Evolutionary conservation across 495 filamentous ascomycete species (phyloP).

Genomic region (Talaromyces adpressus): DNA sequence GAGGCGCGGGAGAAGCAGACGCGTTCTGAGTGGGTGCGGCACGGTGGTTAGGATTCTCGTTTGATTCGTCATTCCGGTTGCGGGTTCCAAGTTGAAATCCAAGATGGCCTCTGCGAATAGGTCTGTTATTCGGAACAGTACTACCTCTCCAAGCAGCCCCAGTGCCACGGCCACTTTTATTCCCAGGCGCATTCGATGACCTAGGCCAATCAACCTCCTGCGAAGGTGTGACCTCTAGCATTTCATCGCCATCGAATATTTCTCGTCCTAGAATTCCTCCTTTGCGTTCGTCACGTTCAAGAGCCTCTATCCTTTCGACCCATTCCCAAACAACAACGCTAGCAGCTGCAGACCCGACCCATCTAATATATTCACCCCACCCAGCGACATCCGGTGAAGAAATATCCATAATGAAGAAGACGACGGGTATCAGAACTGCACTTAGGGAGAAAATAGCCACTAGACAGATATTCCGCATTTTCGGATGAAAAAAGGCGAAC

Average conservation of each 20-base stretch:
- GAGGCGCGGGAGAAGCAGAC: constrained; percentile 51
- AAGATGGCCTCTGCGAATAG: constrained; percentile 27
- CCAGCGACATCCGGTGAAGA: constrained; percentile 78
- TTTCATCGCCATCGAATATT: constrained; percentile 95
- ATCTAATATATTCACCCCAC: constrained; percentile 96
- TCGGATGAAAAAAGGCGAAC: constrained; percentile 87
- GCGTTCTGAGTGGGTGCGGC: constrained; percentile 14
- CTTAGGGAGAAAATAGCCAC: constrained; percentile 74
- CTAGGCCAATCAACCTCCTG: constrained; percentile 50
- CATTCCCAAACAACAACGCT: constrained; percentile 99
- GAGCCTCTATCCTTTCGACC: constrained; percentile 96
- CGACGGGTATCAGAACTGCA: constrained; percentile 79
- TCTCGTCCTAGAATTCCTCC: constrained; percentile 92
- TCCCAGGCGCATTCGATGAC: constrained; percentile 20
- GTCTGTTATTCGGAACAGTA: constrained; percentile 32
- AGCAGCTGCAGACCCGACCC: constrained; percentile 93
- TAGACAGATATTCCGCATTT: constrained; percentile 87
- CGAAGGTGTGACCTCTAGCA: constrained; percentile 69
- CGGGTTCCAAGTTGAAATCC: constrained; percentile 19
- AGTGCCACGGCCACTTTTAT: constrained; percentile 31
- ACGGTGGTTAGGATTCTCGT: constrained; percentile 9
- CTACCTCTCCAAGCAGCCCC: constrained; percentile 37
- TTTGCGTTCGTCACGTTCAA: constrained; percentile 93
- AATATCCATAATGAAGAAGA: constrained; percentile 95
- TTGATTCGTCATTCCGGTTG: constrained; percentile 16